Percentiles rank a stretch among this genome's conserved stretches.
Evolutionary conservation across 2,329 filamentous ascomycete species (phyloP).

Genomic region (Mycosphaerella sp.): DNA sequence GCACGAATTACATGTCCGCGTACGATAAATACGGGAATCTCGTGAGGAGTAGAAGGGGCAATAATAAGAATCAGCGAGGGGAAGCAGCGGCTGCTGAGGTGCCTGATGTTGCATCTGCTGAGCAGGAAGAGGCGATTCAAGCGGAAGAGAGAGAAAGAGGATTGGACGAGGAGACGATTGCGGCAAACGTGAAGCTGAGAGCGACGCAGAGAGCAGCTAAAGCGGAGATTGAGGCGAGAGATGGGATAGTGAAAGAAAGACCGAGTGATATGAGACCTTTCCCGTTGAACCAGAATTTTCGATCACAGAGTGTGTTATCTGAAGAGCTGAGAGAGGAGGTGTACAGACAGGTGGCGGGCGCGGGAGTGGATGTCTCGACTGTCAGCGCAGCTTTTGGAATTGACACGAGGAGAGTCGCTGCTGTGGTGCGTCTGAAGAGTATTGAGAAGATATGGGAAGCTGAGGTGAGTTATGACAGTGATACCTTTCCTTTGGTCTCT

Average conservation of each 20-base stretch:
- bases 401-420: conserved; percentile 76
- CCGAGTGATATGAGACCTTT: conserved; percentile 53
- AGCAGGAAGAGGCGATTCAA: conserved; percentile 26
- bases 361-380: conserved; percentile 63
- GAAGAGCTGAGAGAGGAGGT: conserved; percentile 68
- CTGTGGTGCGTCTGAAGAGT: conserved; percentile 78
- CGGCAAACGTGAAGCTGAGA: conserved; percentile 14
- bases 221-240: conserved; percentile 20
- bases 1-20: conserved; percentile 52
- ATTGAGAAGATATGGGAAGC: conserved; percentile 71
- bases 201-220: conserved; percentile 19
- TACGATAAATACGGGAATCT: conserved; percentile 49
- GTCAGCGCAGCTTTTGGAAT: conserved; percentile 73
- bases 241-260: conserved; percentile 27
- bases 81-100: conserved; percentile 4
- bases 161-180: conserved; percentile 22
- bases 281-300: conserved; percentile 65
- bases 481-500: no score
- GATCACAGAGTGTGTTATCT: conserved; percentile 65
- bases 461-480: conserved; percentile 56
- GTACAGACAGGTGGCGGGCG: conserved; percentile 59
- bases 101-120: conserved; percentile 24
- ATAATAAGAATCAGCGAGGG: conserved; percentile 18
- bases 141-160: conserved; percentile 22
- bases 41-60: conserved; percentile 20